These are phyloP conservation scores for Beverwykella pulmonaria DNA, from an alignment of 495 filamentous ascomycete genomes.

Conservation along the genomic window DNA sequence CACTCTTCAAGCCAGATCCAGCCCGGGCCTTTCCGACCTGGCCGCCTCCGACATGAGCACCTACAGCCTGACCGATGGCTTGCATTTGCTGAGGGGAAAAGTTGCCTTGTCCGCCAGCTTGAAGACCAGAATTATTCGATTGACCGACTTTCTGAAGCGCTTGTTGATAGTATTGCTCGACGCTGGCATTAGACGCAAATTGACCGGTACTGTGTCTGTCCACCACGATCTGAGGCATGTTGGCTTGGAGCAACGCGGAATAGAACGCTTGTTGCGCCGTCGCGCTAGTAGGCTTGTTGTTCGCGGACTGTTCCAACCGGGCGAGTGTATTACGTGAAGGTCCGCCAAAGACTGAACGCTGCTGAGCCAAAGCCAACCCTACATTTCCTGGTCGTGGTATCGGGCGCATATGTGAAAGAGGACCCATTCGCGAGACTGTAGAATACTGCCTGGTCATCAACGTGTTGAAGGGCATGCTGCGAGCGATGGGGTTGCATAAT, in stretches of 20 bases:
- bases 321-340: conserved; percentile 62
- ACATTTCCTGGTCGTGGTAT: conserved; percentile 20
- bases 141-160: conserved; percentile 71
- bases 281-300: conserved; percentile 83
- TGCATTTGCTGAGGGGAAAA: conserved; percentile 66
- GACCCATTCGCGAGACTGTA: conserved; percentile 21
- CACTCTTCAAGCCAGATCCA: conserved; percentile 71
- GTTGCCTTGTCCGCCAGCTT: conserved; percentile 32
- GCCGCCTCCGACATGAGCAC: conserved; percentile 69
- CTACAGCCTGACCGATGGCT: conserved; percentile 84
- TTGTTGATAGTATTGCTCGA: conserved; percentile 72
- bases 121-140: conserved; percentile 49
- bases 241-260: conserved; percentile 81
- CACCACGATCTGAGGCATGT: conserved; percentile 88
- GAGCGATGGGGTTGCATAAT: conserved; percentile 31
- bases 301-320: conserved; percentile 83
- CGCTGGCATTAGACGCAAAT: conserved; percentile 74
- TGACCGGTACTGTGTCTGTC: conserved; percentile 84
- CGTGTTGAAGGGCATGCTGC: conserved; percentile 19
- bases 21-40: conserved; percentile 60
- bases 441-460: conserved; percentile 36
- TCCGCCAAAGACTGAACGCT: conserved; percentile 56
- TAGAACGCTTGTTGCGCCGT: conserved; percentile 92
- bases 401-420: conserved; percentile 25
- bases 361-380: conserved; percentile 37